phyloP scores from a whole-genome alignment of 805 yeast species.

The Lipomyces oligophaga region DNA sequence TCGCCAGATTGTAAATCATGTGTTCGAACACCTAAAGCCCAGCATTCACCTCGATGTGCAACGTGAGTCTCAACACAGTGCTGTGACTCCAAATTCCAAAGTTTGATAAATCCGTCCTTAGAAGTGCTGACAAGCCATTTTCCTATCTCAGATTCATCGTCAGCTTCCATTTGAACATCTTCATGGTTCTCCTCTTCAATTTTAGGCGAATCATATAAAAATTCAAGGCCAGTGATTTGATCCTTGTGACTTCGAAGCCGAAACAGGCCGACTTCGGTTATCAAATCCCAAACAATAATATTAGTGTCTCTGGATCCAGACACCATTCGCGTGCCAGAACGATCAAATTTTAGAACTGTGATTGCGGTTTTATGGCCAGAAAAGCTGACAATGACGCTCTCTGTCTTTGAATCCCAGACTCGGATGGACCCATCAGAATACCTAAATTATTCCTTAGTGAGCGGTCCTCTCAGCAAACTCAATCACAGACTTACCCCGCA shows the following conservation, averaged over 20 bases:
- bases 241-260: constrained; percentile 87
- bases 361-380: constrained; percentile 87
- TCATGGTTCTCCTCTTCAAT: constrained; percentile 31
- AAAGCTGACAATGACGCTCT: constrained; percentile 71
- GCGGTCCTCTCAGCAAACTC: too few species aligned
- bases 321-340: constrained; percentile 74
- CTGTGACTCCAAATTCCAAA: constrained; percentile 88
- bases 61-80: constrained; percentile 93
- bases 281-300: constrained; percentile 90
- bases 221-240: constrained; percentile 71
- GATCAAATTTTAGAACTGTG: constrained; percentile 66
- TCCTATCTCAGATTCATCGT: constrained; percentile 42
- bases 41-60: constrained; percentile 90
- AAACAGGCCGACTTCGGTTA: constrained; percentile 83
- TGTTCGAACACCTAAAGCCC: constrained; percentile 61
- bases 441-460: constrained; percentile 3
- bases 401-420: constrained; percentile 85
- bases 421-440: constrained; percentile 84
- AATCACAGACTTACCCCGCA: constrained; percentile 50
- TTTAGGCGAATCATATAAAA: constrained; percentile 40
- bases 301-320: constrained; percentile 86
- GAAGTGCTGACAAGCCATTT: constrained; percentile 73
- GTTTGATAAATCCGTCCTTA: constrained; percentile 85
- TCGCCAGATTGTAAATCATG: constrained; percentile 28
- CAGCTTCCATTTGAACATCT: not conserved